Conservation (phyloP, 495 filamentous ascomycete species). For the Talaromyces liani region DNA sequence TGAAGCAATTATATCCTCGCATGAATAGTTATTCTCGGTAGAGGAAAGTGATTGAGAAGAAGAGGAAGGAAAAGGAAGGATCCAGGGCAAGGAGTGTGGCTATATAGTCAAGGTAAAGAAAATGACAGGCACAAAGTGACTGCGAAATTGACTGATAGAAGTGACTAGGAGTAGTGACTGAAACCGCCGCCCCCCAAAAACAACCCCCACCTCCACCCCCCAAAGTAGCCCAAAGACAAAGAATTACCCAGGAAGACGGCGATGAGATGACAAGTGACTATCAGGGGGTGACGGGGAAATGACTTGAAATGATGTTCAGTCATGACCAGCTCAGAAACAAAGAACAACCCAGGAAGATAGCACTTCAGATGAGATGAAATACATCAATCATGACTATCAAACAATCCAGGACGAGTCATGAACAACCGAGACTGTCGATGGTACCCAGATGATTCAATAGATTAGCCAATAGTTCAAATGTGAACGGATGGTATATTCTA, state of each 20-base stretch:
- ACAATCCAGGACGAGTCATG: neutral
- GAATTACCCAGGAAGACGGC: neutral
- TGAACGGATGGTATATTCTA: neutral
- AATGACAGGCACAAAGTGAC: neutral
- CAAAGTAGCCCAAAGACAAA: neutral
- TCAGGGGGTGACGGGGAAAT: too few species aligned
- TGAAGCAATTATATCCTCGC: too few species aligned
- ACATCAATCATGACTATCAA: neutral
- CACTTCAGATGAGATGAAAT: neutral
- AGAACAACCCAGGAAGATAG: neutral
- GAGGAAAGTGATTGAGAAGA: neutral
- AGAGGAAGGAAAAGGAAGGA: neutral
- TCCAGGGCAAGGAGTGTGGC: neutral
- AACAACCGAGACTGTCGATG: neutral
- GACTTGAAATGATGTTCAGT: too few species aligned
- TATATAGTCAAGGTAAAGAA: neutral
- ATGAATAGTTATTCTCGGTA: too few species aligned
- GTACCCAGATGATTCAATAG: neutral
- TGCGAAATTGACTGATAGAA: neutral
- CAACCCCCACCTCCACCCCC: too few species aligned
- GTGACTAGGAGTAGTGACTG: neutral
- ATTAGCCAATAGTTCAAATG: neutral
- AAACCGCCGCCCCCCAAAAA: too few species aligned
- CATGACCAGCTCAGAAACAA: neutral
- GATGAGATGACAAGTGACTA: neutral